phyloP scores from a whole-genome alignment of 2,329 filamentous ascomycete species.

The Fusarium lateritium region DNA sequence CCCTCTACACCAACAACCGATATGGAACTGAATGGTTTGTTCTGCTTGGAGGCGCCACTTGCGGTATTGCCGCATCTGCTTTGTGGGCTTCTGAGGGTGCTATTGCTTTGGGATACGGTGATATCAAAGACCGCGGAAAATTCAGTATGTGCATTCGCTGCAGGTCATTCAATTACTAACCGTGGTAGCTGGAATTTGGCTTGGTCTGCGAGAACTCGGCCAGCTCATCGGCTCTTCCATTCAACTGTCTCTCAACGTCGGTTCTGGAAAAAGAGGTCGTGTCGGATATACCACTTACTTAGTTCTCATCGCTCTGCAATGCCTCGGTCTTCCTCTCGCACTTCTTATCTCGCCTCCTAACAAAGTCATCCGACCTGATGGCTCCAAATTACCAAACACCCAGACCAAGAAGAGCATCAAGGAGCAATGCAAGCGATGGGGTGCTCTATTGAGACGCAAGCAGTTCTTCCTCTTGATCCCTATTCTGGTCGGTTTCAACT shows the following conservation, averaged over 20 bases:
- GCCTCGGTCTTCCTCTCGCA: constrained; percentile 45
- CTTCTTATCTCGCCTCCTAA: constrained; percentile 42
- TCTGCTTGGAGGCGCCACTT: constrained; percentile 63
- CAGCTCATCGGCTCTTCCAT: constrained; percentile 67
- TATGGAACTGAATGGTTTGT: constrained; percentile 69
- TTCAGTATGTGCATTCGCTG: constrained; percentile 47
- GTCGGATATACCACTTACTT: constrained; percentile 47
- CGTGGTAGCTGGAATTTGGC: constrained; percentile 64
- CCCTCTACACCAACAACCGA: constrained; percentile 66
- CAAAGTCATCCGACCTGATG: constrained; percentile 45
- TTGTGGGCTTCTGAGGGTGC: constrained; percentile 68
- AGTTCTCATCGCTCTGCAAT: constrained; percentile 47
- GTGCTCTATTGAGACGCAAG: constrained; percentile 57
- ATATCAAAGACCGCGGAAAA: constrained; percentile 62
- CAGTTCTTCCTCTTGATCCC: constrained; percentile 65
- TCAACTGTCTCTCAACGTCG: constrained; percentile 64
- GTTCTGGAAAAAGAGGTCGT: constrained; percentile 53
- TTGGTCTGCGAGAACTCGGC: constrained; percentile 66
- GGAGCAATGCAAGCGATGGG: constrained; percentile 43
- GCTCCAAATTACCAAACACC: constrained; percentile 28
- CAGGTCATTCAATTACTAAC: background rate
- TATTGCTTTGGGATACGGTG: constrained; percentile 65
- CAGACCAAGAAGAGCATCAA: constrained; percentile 35
- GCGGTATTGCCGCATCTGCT: constrained; percentile 64
- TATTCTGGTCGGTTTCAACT: constrained; percentile 65